These are phyloP conservation scores for Copromyces sp. DNA, from an alignment of 495 filamentous ascomycete genomes.

Conservation along the genomic window DNA sequence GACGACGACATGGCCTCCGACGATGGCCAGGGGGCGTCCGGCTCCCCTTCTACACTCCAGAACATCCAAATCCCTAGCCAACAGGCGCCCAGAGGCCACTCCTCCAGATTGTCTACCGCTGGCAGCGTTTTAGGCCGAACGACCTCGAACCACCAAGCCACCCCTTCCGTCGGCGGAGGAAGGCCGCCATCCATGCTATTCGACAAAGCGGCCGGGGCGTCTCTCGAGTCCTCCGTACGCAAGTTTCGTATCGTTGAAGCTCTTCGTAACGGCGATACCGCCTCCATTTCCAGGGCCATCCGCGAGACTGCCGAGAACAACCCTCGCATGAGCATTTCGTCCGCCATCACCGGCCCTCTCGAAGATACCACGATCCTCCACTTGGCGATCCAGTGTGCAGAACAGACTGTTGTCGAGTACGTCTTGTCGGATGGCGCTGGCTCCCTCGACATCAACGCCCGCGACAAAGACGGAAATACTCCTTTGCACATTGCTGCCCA, in stretches of 20 bases:
- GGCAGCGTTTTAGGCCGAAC: constrained; percentile 26
- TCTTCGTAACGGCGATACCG: constrained; percentile 79
- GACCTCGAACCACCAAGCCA: constrained; percentile 18
- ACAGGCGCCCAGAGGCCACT: constrained; percentile 26
- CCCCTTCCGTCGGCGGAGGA: constrained; percentile 18
- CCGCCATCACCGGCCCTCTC: constrained; percentile 40
- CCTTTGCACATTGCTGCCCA: constrained; percentile 80
- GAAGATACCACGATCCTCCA: constrained; percentile 85
- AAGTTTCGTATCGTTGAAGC: constrained; percentile 93
- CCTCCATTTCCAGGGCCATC: constrained; percentile 79
- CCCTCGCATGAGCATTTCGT: constrained; percentile 42
- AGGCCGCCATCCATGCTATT: constrained; percentile 17
- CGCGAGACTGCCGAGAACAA: constrained; percentile 49
- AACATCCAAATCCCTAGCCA: constrained; percentile 21
- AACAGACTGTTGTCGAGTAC: constrained; percentile 91
- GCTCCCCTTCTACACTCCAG: constrained; percentile 21
- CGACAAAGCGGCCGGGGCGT: constrained; percentile 37
- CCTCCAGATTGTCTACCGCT: constrained; percentile 31
- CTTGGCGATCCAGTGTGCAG: constrained; percentile 93
- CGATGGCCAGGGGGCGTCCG: constrained; percentile 27
- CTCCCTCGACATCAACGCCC: constrained; percentile 73
- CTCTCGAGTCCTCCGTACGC: constrained; percentile 87
- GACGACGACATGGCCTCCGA: constrained; percentile 33
- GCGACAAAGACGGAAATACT: constrained; percentile 88
- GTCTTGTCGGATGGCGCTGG: constrained; percentile 62